phyloP scores from a whole-genome alignment of 768 basidiomycete species.

The Leccinum sublutescens region DNA sequence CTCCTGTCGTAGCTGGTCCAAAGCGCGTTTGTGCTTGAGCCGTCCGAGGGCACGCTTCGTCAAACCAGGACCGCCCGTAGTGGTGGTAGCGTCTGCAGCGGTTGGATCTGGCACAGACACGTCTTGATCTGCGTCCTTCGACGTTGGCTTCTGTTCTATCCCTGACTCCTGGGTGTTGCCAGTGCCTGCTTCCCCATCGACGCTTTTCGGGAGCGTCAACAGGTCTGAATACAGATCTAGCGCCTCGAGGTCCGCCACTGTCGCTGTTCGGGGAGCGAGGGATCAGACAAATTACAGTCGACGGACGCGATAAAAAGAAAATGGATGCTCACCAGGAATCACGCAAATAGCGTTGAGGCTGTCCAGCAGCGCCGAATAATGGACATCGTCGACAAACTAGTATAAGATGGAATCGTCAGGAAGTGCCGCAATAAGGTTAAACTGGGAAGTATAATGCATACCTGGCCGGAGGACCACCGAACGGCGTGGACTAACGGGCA shows the following conservation, averaged over 20 bases:
- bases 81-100: background rate
- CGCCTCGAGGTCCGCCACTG: conserved; percentile 44
- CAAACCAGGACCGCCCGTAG: conserved; percentile 18
- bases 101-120: conserved; percentile 14
- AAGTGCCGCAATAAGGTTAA: background rate
- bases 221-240: conserved; percentile 64
- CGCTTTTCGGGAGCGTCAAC: conserved; percentile 57
- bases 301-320: background rate
- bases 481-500: conserved; percentile 31
- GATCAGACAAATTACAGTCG: background rate
- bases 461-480: conserved; percentile 40
- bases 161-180: conserved; percentile 31
- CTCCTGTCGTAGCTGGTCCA: conserved; percentile 30
- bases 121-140: background rate
- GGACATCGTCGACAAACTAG: conserved; percentile 22
- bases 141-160: background rate
- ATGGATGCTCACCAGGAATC: conserved; percentile 43
- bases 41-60: conserved; percentile 49
- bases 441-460: conserved; percentile 16
- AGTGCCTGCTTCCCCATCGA: conserved; percentile 42
- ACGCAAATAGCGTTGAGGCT: conserved; percentile 46
- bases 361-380: conserved; percentile 34
- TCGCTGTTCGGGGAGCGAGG: conserved; percentile 38
- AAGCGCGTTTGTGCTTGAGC: conserved; percentile 50
- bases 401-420: background rate